Conservation (phyloP, 2,329 filamentous ascomycete genomes). For the Seiridium unicorne region DNA sequence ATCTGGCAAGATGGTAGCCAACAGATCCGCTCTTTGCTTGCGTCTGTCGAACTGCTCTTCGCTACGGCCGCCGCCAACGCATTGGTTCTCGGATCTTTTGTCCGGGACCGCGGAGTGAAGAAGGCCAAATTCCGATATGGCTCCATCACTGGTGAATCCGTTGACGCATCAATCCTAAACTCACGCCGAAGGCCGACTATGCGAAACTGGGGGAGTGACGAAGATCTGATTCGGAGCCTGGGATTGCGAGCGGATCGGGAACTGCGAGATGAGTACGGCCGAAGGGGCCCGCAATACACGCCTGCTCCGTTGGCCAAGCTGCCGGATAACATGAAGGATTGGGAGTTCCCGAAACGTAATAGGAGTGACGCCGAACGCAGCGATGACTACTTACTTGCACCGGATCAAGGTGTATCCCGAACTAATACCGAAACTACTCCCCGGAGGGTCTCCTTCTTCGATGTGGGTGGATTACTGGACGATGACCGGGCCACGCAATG, state of each 20-base stretch:
- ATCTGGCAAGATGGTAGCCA: slow-evolving; percentile 71
- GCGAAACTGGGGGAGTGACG: slow-evolving; percentile 82
- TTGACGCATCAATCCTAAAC: slow-evolving; percentile 43
- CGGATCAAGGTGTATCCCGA: slow-evolving; percentile 31
- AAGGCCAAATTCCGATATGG: slow-evolving; percentile 77
- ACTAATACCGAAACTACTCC: slow-evolving; percentile 42
- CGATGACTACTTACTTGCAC: slow-evolving; percentile 41
- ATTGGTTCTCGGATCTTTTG: slow-evolving; percentile 87
- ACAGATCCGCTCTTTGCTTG: slow-evolving; percentile 83
- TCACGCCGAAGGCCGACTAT: slow-evolving; percentile 46
- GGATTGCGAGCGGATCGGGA: slow-evolving; percentile 65
- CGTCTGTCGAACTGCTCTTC: slow-evolving; percentile 86
- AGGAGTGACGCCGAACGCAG: slow-evolving; percentile 37
- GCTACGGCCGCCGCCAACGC: slow-evolving; percentile 86
- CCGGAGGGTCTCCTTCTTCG: slow-evolving; percentile 75
- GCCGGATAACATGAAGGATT: slow-evolving; percentile 39
- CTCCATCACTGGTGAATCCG: slow-evolving; percentile 60
- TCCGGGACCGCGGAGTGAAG: slow-evolving; percentile 86
- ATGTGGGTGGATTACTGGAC: slow-evolving; percentile 75
- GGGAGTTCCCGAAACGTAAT: slow-evolving; percentile 45
- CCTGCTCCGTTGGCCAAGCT: slow-evolving; percentile 33
- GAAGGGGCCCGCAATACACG: slow-evolving; percentile 26
- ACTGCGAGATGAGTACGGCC: slow-evolving; percentile 36
- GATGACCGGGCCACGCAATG: slow-evolving; percentile 37
- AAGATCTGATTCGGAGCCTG: slow-evolving; percentile 79